These are phyloP conservation scores for Pouteria glomerata DNA, from an alignment of 148 eudicot genomes.

Conservation along the genomic window DNA sequence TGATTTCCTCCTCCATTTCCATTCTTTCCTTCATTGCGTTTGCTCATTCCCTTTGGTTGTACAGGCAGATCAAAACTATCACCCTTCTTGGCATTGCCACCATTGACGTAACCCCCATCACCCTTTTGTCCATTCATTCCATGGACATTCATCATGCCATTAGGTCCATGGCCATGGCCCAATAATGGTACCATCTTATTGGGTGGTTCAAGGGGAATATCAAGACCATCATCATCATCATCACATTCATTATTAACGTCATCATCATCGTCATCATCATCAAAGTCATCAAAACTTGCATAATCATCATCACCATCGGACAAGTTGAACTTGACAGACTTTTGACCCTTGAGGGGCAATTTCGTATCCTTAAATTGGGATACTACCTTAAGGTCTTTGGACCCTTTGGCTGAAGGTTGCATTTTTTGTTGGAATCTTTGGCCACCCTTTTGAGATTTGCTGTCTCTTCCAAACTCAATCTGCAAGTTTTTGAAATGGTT, in stretches of 20 bases:
- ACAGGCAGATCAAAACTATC: conserved; percentile 26
- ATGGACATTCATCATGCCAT: no score
- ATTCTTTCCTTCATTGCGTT: conserved; percentile 15
- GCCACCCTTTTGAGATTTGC: conserved; percentile 31
- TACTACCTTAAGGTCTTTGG: conserved; percentile 40
- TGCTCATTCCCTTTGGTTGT: conserved; percentile 18
- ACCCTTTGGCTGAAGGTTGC: no score
- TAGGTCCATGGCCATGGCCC: conserved; percentile 29
- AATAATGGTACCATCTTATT: conserved; percentile 20
- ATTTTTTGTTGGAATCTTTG: conserved; percentile 41
- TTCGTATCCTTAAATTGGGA: conserved; percentile 20
- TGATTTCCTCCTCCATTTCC: not conserved
- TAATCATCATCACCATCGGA: conserved; percentile 45
- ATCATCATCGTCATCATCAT: conserved; percentile 37
- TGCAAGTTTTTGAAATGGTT: conserved; percentile 49
- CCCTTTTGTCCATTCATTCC: conserved; percentile 29
- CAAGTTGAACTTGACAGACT: conserved; percentile 57
- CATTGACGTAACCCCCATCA: conserved; percentile 21
- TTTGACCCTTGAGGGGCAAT: conserved; percentile 44
- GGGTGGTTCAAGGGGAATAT: conserved; percentile 29
- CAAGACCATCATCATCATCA: conserved; percentile 27
- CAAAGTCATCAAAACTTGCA: conserved; percentile 41
- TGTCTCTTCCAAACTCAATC: conserved; percentile 37
- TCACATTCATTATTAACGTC: conserved; percentile 34
- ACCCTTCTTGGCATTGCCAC: conserved; percentile 38